Percentiles rank a stretch among this genome's conserved stretches.
phyloP scores from a whole-genome alignment of 2,329 filamentous ascomycete genomes.

The Pseudovirgaria hyperparasitica region DNA sequence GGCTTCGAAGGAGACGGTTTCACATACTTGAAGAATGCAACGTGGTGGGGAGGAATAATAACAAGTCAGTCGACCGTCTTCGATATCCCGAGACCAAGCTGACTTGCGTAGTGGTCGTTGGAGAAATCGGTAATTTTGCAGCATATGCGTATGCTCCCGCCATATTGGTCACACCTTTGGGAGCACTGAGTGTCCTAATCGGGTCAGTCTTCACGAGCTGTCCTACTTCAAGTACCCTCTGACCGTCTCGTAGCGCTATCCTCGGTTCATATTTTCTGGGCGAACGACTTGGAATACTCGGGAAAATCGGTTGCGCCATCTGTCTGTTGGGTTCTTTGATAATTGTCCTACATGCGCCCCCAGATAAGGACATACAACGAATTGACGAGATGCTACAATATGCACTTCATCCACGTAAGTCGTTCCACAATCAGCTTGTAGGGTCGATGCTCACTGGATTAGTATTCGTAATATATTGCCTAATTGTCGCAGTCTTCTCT shows the following conservation, averaged over 20 bases:
- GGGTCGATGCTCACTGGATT: background rate
- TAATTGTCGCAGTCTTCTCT: constrained; percentile 69
- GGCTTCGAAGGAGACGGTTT: constrained; percentile 96
- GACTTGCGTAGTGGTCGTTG: constrained; percentile 58
- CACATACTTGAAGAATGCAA: constrained; percentile 83
- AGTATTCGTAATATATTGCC: constrained; percentile 86
- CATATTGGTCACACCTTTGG: constrained; percentile 93
- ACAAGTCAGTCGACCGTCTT: constrained; percentile 51
- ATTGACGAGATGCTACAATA: constrained; percentile 86
- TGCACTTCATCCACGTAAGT: constrained; percentile 75
- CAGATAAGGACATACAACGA: constrained; percentile 80
- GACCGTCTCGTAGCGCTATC: constrained; percentile 49
- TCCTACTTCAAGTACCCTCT: constrained; percentile 5
- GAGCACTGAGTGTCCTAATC: constrained; percentile 87
- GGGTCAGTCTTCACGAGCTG: constrained; percentile 34
- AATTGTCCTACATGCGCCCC: constrained; percentile 92
- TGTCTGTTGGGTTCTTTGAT: constrained; percentile 94
- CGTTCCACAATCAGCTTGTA: background rate
- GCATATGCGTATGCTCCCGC: constrained; percentile 97
- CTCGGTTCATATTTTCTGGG: constrained; percentile 88
- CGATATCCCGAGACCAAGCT: constrained; percentile 6
- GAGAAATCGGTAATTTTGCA: constrained; percentile 93
- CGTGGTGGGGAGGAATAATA: constrained; percentile 92
- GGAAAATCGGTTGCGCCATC: constrained; percentile 89
- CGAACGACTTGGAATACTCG: constrained; percentile 79